These are phyloP conservation scores for Ustilago tritici DNA, from an alignment of 1,284 basidiomycete species.

Conservation along the genomic window DNA sequence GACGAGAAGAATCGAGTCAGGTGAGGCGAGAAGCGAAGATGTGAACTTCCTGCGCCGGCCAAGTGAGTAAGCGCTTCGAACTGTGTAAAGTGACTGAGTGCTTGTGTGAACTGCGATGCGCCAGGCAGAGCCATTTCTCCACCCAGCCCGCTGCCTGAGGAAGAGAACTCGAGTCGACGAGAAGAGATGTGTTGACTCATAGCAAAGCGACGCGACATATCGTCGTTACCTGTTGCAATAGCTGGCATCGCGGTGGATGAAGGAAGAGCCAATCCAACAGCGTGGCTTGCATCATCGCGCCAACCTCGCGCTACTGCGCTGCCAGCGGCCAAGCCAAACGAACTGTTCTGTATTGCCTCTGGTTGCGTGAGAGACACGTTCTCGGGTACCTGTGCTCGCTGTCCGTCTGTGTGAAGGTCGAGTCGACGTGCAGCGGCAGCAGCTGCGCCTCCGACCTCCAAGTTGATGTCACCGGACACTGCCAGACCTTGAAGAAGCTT, in stretches of 20 bases:
- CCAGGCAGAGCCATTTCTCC: constrained; percentile 31
- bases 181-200: constrained; percentile 58
- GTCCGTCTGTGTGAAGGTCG: constrained; percentile 65
- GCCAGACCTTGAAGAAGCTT: constrained; percentile 66
- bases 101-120: constrained; percentile 64
- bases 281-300: constrained; percentile 21
- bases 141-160: constrained; percentile 29
- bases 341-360: constrained; percentile 57
- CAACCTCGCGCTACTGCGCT: constrained; percentile 29
- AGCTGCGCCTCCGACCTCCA: constrained; percentile 31
- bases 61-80: constrained; percentile 51
- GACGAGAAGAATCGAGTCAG: constrained; percentile 67
- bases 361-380: constrained; percentile 67
- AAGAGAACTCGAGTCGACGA: constrained; percentile 41
- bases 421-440: constrained; percentile 40
- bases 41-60: constrained; percentile 32
- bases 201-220: constrained; percentile 47
- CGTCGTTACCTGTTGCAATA: constrained; percentile 34
- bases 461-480: constrained; percentile 65
- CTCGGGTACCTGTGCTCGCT: constrained; percentile 64
- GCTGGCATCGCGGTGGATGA: constrained; percentile 58
- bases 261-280: constrained; percentile 41
- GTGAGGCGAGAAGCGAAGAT: constrained; percentile 63
- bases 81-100: constrained; percentile 60
- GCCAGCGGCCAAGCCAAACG: constrained; percentile 37